A percentile compares a stretch with the other conserved stretches of the same genome.
Conservation (phyloP, 371 early-diverging fungal genomes). For the Fennellomyces sp. region DNA sequence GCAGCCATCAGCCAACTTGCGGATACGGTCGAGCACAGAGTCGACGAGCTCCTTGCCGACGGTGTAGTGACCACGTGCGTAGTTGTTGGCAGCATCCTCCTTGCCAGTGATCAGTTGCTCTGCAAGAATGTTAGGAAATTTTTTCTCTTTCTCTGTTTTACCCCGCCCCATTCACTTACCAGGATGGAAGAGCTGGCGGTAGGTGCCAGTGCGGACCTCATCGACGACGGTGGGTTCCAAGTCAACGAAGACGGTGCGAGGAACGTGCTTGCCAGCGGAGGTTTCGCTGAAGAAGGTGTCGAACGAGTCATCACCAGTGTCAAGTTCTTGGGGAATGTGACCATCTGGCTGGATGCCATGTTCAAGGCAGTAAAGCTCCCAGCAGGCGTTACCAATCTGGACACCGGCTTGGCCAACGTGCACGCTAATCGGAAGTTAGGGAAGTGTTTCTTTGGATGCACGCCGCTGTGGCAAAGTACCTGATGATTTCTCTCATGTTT, state of each 20-base stretch:
- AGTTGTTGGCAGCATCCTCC: conserved; percentile 99
- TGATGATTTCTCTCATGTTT: conserved; percentile 96
- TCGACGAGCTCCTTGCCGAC: conserved; percentile 99
- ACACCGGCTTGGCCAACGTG: conserved; percentile 98
- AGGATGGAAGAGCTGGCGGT: conserved; percentile 98
- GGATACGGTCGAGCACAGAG: conserved; percentile 94
- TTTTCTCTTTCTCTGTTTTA: not conserved
- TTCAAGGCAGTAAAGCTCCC: conserved; percentile 83
- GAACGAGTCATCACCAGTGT: conserved; percentile 34
- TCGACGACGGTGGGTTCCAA: conserved; percentile 98
- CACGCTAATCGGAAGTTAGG: too few relatives aligned
- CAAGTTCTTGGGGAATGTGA: conserved; percentile 70
- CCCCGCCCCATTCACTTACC: conserved; percentile 37
- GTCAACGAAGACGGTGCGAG: conserved; percentile 97
- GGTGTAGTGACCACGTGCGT: conserved; percentile 99
- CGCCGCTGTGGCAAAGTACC: too few relatives aligned
- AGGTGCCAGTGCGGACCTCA: conserved; percentile 95
- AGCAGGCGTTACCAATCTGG: conserved; percentile 99
- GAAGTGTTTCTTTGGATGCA: too few relatives aligned
- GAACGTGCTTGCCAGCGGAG: conserved; percentile 96
- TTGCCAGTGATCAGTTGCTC: conserved; percentile 98
- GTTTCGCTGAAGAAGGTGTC: conserved; percentile 95
- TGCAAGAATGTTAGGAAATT: not conserved
- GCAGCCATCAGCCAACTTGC: conserved; percentile 98
- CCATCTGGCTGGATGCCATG: conserved; percentile 99